Conservation (phyloP, 208 protist species). For the Borovskyia barvae region DNA sequence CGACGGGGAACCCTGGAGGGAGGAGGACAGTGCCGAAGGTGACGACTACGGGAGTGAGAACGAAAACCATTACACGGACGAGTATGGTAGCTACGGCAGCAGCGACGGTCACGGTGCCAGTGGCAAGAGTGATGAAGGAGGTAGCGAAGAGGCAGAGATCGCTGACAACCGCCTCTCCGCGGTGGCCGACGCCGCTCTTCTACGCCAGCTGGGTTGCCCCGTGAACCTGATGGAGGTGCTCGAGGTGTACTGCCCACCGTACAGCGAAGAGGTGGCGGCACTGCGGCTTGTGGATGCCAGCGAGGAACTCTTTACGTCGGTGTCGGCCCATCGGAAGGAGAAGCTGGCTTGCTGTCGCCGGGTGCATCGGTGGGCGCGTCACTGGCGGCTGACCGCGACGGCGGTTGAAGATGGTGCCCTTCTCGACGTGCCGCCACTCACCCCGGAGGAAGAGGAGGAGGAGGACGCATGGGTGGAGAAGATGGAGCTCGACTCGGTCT, state of each 20-base stretch:
- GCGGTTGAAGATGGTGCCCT: background rate
- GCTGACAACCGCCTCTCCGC: background rate
- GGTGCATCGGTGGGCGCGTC: background rate
- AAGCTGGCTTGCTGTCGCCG: conserved; percentile 22
- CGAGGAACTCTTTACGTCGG: conserved; percentile 6
- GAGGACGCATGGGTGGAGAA: conserved; percentile 20
- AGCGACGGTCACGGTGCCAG: background rate
- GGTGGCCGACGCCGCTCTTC: conserved; percentile 18
- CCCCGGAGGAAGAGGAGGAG: background rate
- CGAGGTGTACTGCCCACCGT: conserved; percentile 83
- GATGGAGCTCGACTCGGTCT: conserved; percentile 45
- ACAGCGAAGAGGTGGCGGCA: conserved; percentile 36
- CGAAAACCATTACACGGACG: conserved; percentile 13
- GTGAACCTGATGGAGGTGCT: conserved; percentile 81
- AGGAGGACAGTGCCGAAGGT: background rate
- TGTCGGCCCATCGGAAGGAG: conserved; percentile 17
- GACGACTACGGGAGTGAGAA: background rate
- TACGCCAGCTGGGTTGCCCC: conserved; percentile 51
- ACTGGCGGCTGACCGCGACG: conserved; percentile 1
- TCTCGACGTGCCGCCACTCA: no score
- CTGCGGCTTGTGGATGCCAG: conserved; percentile 19
- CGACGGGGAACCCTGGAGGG: no score
- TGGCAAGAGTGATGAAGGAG: conserved; percentile 2
- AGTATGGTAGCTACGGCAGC: conserved; percentile 8
- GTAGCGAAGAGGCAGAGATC: background rate